These are phyloP conservation scores for Gossypium herbaceum DNA, from an alignment of 345 rosid genomes.

Conservation along the genomic window DNA sequence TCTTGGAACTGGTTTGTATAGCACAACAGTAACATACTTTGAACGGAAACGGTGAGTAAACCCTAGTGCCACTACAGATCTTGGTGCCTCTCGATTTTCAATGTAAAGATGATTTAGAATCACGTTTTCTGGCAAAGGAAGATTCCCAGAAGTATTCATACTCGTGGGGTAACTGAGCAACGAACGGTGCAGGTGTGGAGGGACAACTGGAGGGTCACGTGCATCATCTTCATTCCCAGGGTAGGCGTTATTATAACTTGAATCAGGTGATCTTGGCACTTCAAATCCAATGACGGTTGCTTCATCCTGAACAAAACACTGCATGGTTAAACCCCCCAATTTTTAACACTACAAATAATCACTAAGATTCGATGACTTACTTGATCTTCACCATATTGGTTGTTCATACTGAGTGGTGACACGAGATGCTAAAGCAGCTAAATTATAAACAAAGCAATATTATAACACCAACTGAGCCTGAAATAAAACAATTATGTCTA, in stretches of 20 bases:
- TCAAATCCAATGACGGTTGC: slow-evolving; percentile 82
- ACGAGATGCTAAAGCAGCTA: slow-evolving; percentile 8
- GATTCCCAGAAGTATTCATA: slow-evolving; percentile 40
- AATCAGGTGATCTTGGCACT: slow-evolving; percentile 82
- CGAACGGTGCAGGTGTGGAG: slow-evolving; percentile 69
- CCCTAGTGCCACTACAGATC: slow-evolving; percentile 90
- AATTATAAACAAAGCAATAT: slow-evolving; percentile 29
- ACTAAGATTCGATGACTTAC: slow-evolving; percentile 43
- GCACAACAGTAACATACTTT: slow-evolving; percentile 85
- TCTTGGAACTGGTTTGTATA: slow-evolving; percentile 83
- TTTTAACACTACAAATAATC: slow-evolving; percentile 3
- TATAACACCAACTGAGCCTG: slow-evolving; percentile 20
- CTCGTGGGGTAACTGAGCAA: slow-evolving; percentile 51
- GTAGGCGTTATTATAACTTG: slow-evolving; percentile 75
- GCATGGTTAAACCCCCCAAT: slow-evolving; percentile 11
- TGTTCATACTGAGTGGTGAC: slow-evolving; percentile 51
- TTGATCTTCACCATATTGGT: slow-evolving; percentile 36
- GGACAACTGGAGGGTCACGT: slow-evolving; percentile 83
- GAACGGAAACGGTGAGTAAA: slow-evolving; percentile 86
- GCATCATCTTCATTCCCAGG: slow-evolving; percentile 67
- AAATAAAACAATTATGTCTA: background rate
- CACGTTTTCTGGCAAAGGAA: slow-evolving; percentile 59
- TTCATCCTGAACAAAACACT: slow-evolving; percentile 53
- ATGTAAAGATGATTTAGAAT: slow-evolving; percentile 88
- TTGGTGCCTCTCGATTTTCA: slow-evolving; percentile 75